Evolutionary conservation across 2,329 filamentous ascomycete species (phyloP).

Genomic region (Colletotrichum phormii): DNA sequence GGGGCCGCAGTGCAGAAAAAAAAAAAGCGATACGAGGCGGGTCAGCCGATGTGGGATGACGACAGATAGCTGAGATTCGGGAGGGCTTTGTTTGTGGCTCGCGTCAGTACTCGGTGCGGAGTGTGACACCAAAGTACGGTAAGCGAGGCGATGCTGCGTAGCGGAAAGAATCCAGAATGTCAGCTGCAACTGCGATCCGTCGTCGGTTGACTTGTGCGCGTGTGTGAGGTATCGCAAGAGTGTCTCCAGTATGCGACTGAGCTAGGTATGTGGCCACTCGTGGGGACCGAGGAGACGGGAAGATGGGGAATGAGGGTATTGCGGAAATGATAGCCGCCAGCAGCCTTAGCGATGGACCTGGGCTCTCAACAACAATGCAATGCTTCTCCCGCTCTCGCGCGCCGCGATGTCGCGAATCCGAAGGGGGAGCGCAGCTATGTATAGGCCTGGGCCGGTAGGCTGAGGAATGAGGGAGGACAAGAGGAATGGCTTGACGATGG

Average conservation of each 20-base stretch:
- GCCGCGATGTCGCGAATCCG: slow-evolving; percentile 14
- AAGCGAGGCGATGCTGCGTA: slow-evolving; percentile 27
- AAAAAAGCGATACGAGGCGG: slow-evolving; percentile 32
- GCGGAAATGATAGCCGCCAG: slow-evolving; percentile 19
- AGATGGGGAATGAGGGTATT: slow-evolving; percentile 26
- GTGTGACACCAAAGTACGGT: slow-evolving; percentile 10
- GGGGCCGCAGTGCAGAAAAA: slow-evolving; percentile 8
- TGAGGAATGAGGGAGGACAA: slow-evolving; percentile 33
- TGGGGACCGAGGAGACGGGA: slow-evolving; percentile 18
- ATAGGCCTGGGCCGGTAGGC: slow-evolving; percentile 12
- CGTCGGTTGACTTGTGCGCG: background rate
- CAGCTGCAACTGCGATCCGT: slow-evolving; percentile 16
- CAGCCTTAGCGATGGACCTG: slow-evolving; percentile 22
- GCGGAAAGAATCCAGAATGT: slow-evolving; percentile 15
- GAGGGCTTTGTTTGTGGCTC: slow-evolving; percentile 34
- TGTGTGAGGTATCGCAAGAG: background rate
- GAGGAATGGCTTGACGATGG: slow-evolving; percentile 14
- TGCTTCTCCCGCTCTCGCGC: slow-evolving; percentile 11
- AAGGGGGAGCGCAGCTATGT: slow-evolving; percentile 21
- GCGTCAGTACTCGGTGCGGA: slow-evolving; percentile 32
- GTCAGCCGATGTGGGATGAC: slow-evolving; percentile 36
- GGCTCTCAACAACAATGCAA: background rate
- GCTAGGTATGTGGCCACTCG: slow-evolving; percentile 24
- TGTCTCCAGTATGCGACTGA: slow-evolving; percentile 11
- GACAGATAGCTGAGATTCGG: slow-evolving; percentile 35